Evolutionary conservation across 2,329 filamentous ascomycete genomes (phyloP), one percentile per base, ranked within the genome.

Genomic region (Aspergillus fumigatiaffinis): DNA sequence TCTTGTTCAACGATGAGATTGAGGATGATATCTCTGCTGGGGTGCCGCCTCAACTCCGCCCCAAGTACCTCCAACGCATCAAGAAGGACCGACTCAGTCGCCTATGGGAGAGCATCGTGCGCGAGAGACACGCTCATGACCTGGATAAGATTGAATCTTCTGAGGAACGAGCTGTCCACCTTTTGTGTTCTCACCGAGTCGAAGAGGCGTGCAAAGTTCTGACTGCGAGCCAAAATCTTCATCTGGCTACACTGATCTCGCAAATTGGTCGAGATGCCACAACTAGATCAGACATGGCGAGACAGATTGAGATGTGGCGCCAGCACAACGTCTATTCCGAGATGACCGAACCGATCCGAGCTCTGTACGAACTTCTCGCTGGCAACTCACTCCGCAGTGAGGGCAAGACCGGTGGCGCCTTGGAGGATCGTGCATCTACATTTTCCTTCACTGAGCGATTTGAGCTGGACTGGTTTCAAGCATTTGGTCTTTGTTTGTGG

Each of bases 401-500:
- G 63, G 94, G 93, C 10, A 87, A 89, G 68, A 68, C 72, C 1
- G 88, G 86, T 62, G 87, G 84, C 6, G 84, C 90, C 1, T 77
- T 88, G 8, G 94, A 97, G 73, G 91, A 97, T 74, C 87, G 89
- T 48, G 83, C 88, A 42, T 83, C 87, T 14, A 88, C 88, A 0
- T 96, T 99, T 69, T 82, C 87, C 54, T 90, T 99, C 62, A 90
- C 91, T 1, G 84, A 89, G 66, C 87, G 87, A 50, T 99, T 97
- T 71, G 86, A 86, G 4, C 80, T 99, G 38, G 90, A 95, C 71
- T 99, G 94, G 94, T 87, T 91, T 72, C 92, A 96, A 69, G 88
- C 92, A 0, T 96, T 99, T 73, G 93, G 91, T 10, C 81, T 99
- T 51, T 87, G 92, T 47, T 80, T 99, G 1, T 97, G 92, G 90